Percentiles rank a stretch among this genome's conserved stretches.
phyloP scores from a whole-genome alignment of 2,329 filamentous ascomycete species.

The Ceratocystis lukuohia region DNA sequence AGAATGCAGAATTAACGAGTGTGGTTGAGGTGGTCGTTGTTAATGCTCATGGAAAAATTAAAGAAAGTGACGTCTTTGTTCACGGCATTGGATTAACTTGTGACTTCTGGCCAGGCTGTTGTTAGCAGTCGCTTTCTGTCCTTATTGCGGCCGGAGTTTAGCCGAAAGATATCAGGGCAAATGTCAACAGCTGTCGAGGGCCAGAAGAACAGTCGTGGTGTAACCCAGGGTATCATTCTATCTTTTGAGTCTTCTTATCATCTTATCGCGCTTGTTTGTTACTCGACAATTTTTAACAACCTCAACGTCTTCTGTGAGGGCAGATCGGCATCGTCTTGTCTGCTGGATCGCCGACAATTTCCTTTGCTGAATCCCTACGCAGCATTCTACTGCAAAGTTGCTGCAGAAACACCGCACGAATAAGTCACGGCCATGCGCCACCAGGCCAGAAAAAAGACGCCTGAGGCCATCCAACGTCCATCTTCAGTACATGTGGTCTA shows the following conservation, averaged over 20 bases:
- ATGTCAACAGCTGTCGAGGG: neutral
- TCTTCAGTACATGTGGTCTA: slow-evolving; percentile 7
- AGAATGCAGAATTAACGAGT: slow-evolving; percentile 9
- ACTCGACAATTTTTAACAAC: neutral
- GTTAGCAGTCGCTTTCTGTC: slow-evolving; percentile 8
- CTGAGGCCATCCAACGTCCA: neutral
- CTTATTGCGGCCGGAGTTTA: slow-evolving; percentile 9
- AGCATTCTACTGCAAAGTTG: neutral
- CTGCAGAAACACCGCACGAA: too few relatives aligned
- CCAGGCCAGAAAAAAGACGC: neutral
- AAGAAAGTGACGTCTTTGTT: slow-evolving; percentile 16
- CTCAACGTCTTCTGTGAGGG: neutral
- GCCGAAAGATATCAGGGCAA: neutral
- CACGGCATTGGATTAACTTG: neutral
- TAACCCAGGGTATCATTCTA: too few relatives aligned
- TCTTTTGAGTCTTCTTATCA: neutral
- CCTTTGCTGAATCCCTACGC: neutral
- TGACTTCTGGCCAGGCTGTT: slow-evolving; percentile 14
- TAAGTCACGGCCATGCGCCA: neutral
- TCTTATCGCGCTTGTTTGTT: neutral
- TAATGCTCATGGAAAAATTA: neutral
- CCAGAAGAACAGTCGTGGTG: too few relatives aligned
- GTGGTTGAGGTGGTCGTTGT: slow-evolving; percentile 2
- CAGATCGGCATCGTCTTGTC: neutral
- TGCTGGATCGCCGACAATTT: neutral